Base-by-base conservation (phyloP, 164 flowering plant genomes). In the Nymphaea thermarum region DNA sequence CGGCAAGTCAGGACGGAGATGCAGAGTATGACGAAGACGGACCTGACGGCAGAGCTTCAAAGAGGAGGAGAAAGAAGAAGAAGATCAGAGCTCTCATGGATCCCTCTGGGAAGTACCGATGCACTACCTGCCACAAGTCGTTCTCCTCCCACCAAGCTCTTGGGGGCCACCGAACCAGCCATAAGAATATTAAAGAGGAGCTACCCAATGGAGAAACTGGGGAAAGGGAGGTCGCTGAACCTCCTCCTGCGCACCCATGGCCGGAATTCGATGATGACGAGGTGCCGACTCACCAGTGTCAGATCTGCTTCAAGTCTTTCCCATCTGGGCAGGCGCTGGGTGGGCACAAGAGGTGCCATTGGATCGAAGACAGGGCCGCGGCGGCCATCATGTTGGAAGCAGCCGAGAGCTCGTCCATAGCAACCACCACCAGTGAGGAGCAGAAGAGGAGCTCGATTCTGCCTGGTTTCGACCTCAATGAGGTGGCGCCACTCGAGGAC, bases 271-370 rank as follows among this genome's bases (percentile, higher is more conserved):
- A 51, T 3, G 57, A 15, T 8, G 14, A 51, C 12, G 57, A 51
- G 57, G 12, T 5, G 57, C 15, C 57, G 57, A 15, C 57, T 10
- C 87, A 84, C 73, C 78, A 79, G 82, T 84, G 87, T 67, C 67
- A 77, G 18, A 80, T 82, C 71, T 85, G 89, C 62, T 78, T 79
- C 68, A 80, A 74, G 74, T 65, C 68, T 2, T 85, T 85, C 62
- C 77, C 80, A 3, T 71, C 86, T 1, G 85, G 86, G 1, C 89
- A 85, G 70, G 89, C 89, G 4, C 74, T 85, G 11, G 89, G 87
- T 25, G 89, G 89, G 15, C 89, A 85, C 80, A 83, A 83, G 75
- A 76, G 86, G 62, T 75, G 84, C 67, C 88, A 84, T 80, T 79
- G 77, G 68, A 81, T 73, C 42, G 83, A 77, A 43, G 71, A 64